These are phyloP conservation scores for Paecilomyces niveus DNA, from an alignment of 2,329 filamentous ascomycete species.

Conservation along the genomic window DNA sequence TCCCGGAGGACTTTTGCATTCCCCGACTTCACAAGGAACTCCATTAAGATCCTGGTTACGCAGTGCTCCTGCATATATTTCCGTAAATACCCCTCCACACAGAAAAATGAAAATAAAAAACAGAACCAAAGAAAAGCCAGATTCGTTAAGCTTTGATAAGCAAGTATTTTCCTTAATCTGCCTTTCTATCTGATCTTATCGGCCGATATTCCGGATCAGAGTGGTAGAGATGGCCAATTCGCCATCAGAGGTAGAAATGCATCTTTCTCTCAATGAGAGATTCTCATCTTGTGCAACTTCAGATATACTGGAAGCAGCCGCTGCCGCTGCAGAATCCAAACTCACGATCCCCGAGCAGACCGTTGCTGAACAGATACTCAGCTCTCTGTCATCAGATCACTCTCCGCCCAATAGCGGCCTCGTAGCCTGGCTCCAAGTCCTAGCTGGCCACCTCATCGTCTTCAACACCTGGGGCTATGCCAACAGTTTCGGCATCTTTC, in stretches of 20 bases:
- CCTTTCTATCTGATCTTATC: neutral
- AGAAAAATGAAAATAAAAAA: too few relatives aligned
- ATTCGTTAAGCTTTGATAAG: too few relatives aligned
- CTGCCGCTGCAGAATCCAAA: neutral
- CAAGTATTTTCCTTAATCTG: neutral
- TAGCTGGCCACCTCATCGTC: slow-evolving; percentile 22
- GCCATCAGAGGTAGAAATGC: neutral
- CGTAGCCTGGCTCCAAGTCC: slow-evolving; percentile 23
- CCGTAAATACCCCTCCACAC: too few relatives aligned
- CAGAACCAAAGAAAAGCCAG: too few relatives aligned
- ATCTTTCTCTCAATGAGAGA: neutral
- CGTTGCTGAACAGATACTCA: neutral
- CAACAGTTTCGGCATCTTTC: slow-evolving; percentile 37
- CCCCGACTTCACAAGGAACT: too few relatives aligned
- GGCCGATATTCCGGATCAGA: neutral
- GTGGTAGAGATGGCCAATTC: neutral
- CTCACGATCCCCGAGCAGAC: neutral
- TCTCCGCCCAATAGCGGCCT: slow-evolving; percentile 25
- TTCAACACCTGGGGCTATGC: slow-evolving; percentile 18
- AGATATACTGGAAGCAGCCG: neutral
- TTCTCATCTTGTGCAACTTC: neutral
- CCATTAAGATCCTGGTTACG: too few relatives aligned
- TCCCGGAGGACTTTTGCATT: too few relatives aligned
- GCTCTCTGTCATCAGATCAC: neutral
- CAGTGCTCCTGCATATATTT: too few relatives aligned